Evolutionary conservation across 768 basidiomycete genomes (phyloP).

Genomic region (Suillus clintonianus): DNA sequence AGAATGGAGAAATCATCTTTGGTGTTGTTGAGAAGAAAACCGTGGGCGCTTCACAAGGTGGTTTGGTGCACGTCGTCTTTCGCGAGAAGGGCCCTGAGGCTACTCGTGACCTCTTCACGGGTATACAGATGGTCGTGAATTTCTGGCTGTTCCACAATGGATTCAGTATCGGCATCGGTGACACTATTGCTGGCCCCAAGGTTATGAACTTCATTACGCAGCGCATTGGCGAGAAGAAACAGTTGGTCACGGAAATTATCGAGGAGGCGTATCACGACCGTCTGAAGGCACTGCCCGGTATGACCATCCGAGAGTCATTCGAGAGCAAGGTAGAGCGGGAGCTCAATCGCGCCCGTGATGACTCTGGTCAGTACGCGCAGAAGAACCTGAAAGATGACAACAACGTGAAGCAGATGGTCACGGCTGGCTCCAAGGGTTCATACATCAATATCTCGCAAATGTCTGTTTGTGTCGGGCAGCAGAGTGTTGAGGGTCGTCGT

Average conservation of each 20-base stretch:
- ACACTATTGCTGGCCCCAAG: constrained; percentile 89
- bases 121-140: constrained; percentile 94
- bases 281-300: constrained; percentile 90
- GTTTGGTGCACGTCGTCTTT: constrained; percentile 94
- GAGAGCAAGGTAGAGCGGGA: constrained; percentile 90
- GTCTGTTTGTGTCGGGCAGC: constrained; percentile 99
- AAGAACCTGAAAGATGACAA: constrained; percentile 98
- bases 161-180: constrained; percentile 98
- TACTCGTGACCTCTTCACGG: constrained; percentile 87
- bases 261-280: constrained; percentile 82
- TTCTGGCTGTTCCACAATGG: constrained; percentile 99
- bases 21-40: constrained; percentile 98
- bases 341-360: constrained; percentile 93
- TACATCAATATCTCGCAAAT: constrained; percentile 99
- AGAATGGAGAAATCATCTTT: constrained; percentile 94
- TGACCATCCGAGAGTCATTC: constrained; percentile 99
- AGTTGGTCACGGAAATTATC: constrained; percentile 76
- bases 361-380: constrained; percentile 95
- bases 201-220: constrained; percentile 88
- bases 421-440: constrained; percentile 97
- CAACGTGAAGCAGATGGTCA: constrained; percentile 99
- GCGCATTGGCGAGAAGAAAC: constrained; percentile 81
- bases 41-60: constrained; percentile 94
- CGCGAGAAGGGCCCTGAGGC: constrained; percentile 96
- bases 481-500: constrained; percentile 96